phyloP scores from a whole-genome alignment of 805 yeast species.

The Sugiyamaella valdiviana region DNA sequence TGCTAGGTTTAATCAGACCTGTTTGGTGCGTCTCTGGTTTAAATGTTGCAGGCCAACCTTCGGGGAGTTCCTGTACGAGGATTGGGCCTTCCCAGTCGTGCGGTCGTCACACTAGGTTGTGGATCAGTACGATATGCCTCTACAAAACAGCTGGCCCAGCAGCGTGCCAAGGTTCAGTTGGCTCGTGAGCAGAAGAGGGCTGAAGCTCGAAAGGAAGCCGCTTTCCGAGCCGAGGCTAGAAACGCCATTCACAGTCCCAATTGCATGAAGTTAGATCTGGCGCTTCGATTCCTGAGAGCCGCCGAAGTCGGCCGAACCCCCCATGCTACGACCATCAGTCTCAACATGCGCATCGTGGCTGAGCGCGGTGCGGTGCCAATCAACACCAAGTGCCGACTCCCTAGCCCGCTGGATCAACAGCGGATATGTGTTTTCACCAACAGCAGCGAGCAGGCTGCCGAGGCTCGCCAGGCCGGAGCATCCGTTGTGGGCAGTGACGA shows the following conservation, averaged over 20 bases:
- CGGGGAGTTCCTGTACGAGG: not conserved
- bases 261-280: constrained; percentile 64
- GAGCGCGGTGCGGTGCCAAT: constrained; percentile 75
- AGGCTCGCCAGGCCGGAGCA: constrained; percentile 56
- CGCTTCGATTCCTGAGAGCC: constrained; percentile 76
- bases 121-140: constrained; percentile 24
- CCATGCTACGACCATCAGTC: constrained; percentile 61
- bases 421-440: constrained; percentile 64
- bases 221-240: constrained; percentile 34
- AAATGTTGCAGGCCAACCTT: not conserved
- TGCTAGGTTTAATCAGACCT: too few relatives aligned
- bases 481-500: constrained; percentile 65
- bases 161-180: constrained; percentile 30
- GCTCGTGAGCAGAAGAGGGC: constrained; percentile 20
- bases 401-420: constrained; percentile 63
- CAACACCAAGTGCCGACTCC: constrained; percentile 64
- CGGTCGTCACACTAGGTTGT: not conserved
- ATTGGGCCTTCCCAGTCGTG: not conserved
- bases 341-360: constrained; percentile 57
- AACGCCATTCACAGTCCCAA: constrained; percentile 48
- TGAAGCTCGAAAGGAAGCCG: constrained; percentile 26
- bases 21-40: too few relatives aligned
- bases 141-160: constrained; percentile 29
- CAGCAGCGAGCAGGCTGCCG: constrained; percentile 44
- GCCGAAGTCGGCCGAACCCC: constrained; percentile 82